Percentiles rank a stretch among this genome's conserved stretches.
These are phyloP conservation scores for Daldinia sp. DNA, from an alignment of 2,329 filamentous ascomycete genomes.

Conservation along the genomic window DNA sequence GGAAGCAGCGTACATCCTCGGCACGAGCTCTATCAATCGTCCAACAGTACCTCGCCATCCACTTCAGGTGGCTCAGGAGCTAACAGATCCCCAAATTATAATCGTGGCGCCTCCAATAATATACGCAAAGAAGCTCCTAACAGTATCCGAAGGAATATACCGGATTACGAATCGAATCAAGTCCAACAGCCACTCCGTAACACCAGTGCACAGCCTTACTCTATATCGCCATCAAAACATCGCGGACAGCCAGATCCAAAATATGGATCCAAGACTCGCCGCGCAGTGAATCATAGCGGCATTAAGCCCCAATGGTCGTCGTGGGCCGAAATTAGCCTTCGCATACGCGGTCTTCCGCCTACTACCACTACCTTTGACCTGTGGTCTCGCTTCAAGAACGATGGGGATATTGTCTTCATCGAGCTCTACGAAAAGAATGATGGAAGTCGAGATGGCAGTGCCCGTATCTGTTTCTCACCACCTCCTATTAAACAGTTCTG, in stretches of 20 bases:
- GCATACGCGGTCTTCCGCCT: conserved; percentile 32
- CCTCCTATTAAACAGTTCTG: conserved; percentile 42
- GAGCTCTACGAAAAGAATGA: conserved; percentile 37
- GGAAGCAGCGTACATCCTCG: not conserved
- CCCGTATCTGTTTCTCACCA: conserved; percentile 41
- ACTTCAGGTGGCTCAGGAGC: not conserved
- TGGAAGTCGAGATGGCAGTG: conserved; percentile 25
- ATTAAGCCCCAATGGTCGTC: conserved; percentile 42
- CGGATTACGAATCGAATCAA: not conserved
- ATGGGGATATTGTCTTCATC: conserved; percentile 39
- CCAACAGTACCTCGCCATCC: not conserved
- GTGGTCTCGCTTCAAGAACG: conserved; percentile 33
- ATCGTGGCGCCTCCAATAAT: not conserved
- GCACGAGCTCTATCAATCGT: not conserved
- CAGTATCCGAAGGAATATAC: not conserved
- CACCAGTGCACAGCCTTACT: not conserved
- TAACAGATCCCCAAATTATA: not conserved
- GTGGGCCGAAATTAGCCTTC: conserved; percentile 41
- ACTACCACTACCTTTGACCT: conserved; percentile 38
- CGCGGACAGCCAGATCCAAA: not conserved
- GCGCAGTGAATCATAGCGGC: conserved; percentile 11
- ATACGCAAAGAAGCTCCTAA: not conserved
- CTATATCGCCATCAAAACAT: not conserved
- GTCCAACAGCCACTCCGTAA: not conserved
- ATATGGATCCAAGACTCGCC: not conserved